A percentile compares a stretch with the other conserved stretches of the same genome.
phyloP scores from a whole-genome alignment of 2,329 filamentous ascomycete species.

The Trematosphaeria pertusa region DNA sequence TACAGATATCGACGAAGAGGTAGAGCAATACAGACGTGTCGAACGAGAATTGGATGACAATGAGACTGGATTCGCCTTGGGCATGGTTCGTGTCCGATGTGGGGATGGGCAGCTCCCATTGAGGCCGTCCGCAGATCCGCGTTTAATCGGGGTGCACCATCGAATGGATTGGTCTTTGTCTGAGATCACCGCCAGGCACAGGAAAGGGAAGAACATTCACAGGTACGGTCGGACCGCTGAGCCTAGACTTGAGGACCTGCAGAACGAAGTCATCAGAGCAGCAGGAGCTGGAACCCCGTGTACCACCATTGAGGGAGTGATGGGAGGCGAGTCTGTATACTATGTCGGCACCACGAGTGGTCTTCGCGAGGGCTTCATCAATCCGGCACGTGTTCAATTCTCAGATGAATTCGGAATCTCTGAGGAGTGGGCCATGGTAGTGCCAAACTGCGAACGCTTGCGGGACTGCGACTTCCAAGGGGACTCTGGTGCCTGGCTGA shows the following conservation, averaged over 20 bases:
- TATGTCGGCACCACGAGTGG: slow-evolving; percentile 15
- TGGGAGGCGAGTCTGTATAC: slow-evolving; percentile 1
- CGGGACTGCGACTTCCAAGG: slow-evolving; percentile 9
- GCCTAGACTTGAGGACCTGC: slow-evolving; percentile 8
- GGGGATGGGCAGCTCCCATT: background rate
- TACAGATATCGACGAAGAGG: slow-evolving; percentile 1
- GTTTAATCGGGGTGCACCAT: background rate
- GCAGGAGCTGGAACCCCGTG: slow-evolving; percentile 7
- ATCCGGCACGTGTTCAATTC: background rate
- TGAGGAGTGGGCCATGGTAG: slow-evolving; percentile 14
- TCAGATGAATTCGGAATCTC: background rate
- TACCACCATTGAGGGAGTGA: background rate
- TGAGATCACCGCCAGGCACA: slow-evolving; percentile 5
- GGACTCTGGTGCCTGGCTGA: slow-evolving; percentile 19
- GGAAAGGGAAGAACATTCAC: slow-evolving; percentile 14
- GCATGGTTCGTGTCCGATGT: background rate
- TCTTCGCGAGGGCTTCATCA: slow-evolving; percentile 7
- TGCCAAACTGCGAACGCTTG: slow-evolving; percentile 1
- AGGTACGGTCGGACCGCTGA: background rate
- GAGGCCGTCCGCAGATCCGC: slow-evolving; percentile 6
- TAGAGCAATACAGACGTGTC: slow-evolving; percentile 10
- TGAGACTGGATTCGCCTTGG: slow-evolving; percentile 4
- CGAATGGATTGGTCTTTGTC: slow-evolving; percentile 17
- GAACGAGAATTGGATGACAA: background rate
- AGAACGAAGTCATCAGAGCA: slow-evolving; percentile 2